Conservation (phyloP, 768 basidiomycete species). For the Tylopilus rubrobrunneus region DNA sequence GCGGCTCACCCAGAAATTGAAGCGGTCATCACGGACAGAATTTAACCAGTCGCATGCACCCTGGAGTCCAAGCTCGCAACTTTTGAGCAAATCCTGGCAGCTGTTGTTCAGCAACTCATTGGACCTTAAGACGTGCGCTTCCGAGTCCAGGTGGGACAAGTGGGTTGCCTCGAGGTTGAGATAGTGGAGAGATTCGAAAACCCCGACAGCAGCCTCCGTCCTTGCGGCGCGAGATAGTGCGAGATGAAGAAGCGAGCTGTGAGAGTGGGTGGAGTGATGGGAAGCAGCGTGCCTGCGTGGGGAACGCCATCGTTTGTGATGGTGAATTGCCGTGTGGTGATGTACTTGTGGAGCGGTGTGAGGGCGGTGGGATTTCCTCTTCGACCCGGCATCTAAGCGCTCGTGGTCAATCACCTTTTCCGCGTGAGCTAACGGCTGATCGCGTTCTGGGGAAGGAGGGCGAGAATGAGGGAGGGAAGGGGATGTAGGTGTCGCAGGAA, state of each 20-base stretch:
- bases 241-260: slow-evolving; percentile 38
- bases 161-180: too few relatives aligned
- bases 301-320: slow-evolving; percentile 9
- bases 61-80: too few relatives aligned
- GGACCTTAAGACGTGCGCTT: too few relatives aligned
- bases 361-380: not conserved
- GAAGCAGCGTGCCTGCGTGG: slow-evolving; percentile 11
- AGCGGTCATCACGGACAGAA: too few relatives aligned
- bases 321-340: slow-evolving; percentile 2
- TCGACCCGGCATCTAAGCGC: not conserved
- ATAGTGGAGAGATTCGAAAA: too few relatives aligned
- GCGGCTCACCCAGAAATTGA: too few relatives aligned
- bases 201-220: too few relatives aligned
- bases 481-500: slow-evolving; percentile 33
- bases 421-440: not conserved
- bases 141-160: too few relatives aligned
- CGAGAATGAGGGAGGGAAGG: slow-evolving; percentile 32
- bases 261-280: slow-evolving; percentile 30
- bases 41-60: too few relatives aligned
- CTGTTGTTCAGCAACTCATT: too few relatives aligned
- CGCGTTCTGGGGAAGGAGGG: slow-evolving; percentile 28
- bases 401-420: not conserved
- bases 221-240: slow-evolving; percentile 34
- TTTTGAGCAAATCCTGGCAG: too few relatives aligned
- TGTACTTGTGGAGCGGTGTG: slow-evolving; percentile 3